Conservation (phyloP, 228 moss, liverwort and hornwort species). For the Sphagnum magellanicum region DNA sequence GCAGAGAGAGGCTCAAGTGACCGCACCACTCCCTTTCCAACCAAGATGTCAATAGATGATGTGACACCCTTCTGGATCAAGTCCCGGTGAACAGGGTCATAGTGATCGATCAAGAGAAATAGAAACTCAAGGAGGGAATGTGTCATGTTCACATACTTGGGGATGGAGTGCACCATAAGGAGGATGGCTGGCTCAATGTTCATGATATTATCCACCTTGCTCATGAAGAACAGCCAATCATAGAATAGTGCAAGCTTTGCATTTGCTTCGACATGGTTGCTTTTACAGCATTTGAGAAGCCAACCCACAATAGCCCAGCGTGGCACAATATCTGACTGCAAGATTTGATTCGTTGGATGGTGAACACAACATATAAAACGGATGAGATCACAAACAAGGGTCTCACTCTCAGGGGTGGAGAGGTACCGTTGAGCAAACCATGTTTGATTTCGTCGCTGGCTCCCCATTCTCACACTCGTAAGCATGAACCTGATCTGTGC, state of each 20-base stretch:
- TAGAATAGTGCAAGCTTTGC: conserved; percentile 95
- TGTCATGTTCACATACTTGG: conserved; percentile 97
- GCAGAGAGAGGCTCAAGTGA: conserved; percentile 82
- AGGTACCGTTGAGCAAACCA: conserved; percentile 96
- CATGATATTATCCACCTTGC: conserved; percentile 91
- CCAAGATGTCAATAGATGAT: conserved; percentile 83
- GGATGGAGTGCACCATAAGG: conserved; percentile 95
- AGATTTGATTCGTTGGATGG: conserved; percentile 94
- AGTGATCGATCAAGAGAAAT: conserved; percentile 84
- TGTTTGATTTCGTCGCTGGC: conserved; percentile 88
- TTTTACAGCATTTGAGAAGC: conserved; percentile 97
- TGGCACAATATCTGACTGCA: conserved; percentile 94
- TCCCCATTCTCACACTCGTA: conserved; percentile 87
- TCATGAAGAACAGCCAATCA: conserved; percentile 95
- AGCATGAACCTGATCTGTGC: conserved; percentile 91
- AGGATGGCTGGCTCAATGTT: conserved; percentile 97
- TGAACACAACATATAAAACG: conserved; percentile 91
- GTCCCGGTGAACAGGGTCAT: conserved; percentile 81
- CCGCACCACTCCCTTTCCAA: conserved; percentile 90
- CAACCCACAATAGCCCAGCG: conserved; percentile 99
- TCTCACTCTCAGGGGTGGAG: conserved; percentile 83
- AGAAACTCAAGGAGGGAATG: conserved; percentile 88
- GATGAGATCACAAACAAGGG: conserved; percentile 89
- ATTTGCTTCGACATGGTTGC: conserved; percentile 90
- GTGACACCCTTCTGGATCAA: conserved; percentile 91